Evolutionary conservation across 2,329 filamentous ascomycete genomes (phyloP).

Genomic region (Nemania sp.): DNA sequence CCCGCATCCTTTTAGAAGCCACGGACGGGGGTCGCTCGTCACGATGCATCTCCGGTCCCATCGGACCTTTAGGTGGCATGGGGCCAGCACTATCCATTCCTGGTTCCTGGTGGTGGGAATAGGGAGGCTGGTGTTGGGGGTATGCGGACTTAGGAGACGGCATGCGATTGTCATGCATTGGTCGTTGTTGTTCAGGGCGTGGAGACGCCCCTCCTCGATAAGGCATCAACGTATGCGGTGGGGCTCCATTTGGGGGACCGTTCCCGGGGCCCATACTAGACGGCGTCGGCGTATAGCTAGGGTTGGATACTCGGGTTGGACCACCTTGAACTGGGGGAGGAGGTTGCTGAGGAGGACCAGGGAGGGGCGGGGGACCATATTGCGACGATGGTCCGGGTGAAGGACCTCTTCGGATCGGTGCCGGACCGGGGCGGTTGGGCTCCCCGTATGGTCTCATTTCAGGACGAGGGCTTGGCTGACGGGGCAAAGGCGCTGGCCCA

Average conservation of each 20-base stretch:
- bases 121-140: slow-evolving; percentile 77
- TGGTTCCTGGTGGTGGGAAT: slow-evolving; percentile 77
- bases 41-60: slow-evolving; percentile 74
- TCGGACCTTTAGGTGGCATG: slow-evolving; percentile 64
- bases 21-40: slow-evolving; percentile 84
- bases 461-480: slow-evolving; percentile 81
- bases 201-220: slow-evolving; percentile 85
- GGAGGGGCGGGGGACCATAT: slow-evolving; percentile 65
- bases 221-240: slow-evolving; percentile 69
- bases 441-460: slow-evolving; percentile 80
- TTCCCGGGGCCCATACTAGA: slow-evolving; percentile 53
- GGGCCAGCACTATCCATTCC: slow-evolving; percentile 74
- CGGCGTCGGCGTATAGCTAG: slow-evolving; percentile 54
- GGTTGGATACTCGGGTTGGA: slow-evolving; percentile 57
- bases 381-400: slow-evolving; percentile 65
- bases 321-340: slow-evolving; percentile 61
- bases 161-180: slow-evolving; percentile 85
- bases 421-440: slow-evolving; percentile 66
- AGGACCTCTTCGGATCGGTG: slow-evolving; percentile 63
- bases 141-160: slow-evolving; percentile 93
- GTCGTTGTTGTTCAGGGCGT: slow-evolving; percentile 78
- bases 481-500: slow-evolving; percentile 73
- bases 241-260: slow-evolving; percentile 60
- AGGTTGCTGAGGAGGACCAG: slow-evolving; percentile 56
- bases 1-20: slow-evolving; percentile 84